phyloP scores from a whole-genome alignment of 1,284 basidiomycete species.

The Ganoderma lucidum region DNA sequence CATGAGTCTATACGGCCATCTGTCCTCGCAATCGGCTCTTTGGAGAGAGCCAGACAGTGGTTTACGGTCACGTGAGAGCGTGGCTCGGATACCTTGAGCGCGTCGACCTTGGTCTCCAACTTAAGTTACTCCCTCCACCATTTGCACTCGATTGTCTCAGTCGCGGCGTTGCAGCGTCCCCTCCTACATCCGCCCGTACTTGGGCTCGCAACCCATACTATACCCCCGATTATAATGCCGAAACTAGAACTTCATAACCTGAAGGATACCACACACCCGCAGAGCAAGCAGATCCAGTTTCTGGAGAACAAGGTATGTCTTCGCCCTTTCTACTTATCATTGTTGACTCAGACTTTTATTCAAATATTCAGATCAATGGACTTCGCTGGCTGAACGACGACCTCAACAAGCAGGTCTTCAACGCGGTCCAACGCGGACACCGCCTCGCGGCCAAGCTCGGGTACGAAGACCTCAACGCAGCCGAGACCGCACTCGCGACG shows the following conservation, averaged over 20 bases:
- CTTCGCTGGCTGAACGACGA: slow-evolving; percentile 32
- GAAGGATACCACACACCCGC: slow-evolving; percentile 9
- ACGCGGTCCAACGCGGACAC: slow-evolving; percentile 34
- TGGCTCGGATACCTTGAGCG: background rate
- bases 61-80: slow-evolving; percentile 14
- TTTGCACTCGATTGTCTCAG: background rate
- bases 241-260: slow-evolving; percentile 9
- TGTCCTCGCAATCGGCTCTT: background rate
- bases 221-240: slow-evolving; percentile 13
- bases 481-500: slow-evolving; percentile 31
- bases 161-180: background rate
- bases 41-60: background rate
- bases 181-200: background rate
- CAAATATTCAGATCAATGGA: slow-evolving; percentile 26
- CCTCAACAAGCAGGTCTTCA: slow-evolving; percentile 33
- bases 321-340: background rate
- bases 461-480: slow-evolving; percentile 34
- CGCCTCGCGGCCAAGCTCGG: slow-evolving; percentile 36
- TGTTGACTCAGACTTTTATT: background rate
- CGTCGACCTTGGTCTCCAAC: background rate
- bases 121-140: background rate
- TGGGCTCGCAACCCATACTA: background rate
- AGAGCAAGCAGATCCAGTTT: slow-evolving; percentile 24
- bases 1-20: background rate
- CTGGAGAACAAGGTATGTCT: slow-evolving; percentile 30